These are phyloP conservation scores for Podila verticillata DNA, from an alignment of 192 early-diverging fungal species.

Conservation along the genomic window DNA sequence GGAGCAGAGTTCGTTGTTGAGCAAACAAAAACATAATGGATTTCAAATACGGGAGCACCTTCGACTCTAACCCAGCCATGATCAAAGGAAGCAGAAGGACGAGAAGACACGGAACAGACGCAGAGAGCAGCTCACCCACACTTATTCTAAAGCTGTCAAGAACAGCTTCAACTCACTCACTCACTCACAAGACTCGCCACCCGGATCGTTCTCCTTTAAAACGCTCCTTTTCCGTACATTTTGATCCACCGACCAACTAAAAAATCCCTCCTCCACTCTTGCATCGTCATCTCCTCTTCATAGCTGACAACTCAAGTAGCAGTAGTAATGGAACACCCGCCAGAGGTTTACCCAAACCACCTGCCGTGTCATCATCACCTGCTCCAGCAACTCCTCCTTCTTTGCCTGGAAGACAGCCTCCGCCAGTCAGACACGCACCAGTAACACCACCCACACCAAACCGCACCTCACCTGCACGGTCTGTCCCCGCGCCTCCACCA, in stretches of 20 bases:
- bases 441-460: constrained; percentile 20
- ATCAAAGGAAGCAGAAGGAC: no score
- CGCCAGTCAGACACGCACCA: constrained; percentile 30
- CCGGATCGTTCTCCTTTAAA: background rate
- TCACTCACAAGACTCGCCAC: no score
- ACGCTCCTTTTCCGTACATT: background rate
- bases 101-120: no score
- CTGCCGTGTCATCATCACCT: constrained; percentile 21
- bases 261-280: background rate
- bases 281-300: background rate
- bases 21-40: no score
- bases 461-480: constrained; percentile 31
- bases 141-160: no score
- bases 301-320: constrained; percentile 30
- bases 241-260: no score
- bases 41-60: no score
- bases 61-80: no score
- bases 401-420: constrained; percentile 31
- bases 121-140: no score
- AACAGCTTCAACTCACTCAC: no score
- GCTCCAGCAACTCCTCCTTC: constrained; percentile 31
- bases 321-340: constrained; percentile 40
- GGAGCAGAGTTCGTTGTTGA: no score
- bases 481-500: constrained; percentile 27
- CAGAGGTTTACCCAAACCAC: constrained; percentile 43